A percentile compares a stretch with the other conserved stretches of the same genome.
Evolutionary conservation across 352 stramenopile species (phyloP).

Genomic region (Globisporangium nodosum): DNA sequence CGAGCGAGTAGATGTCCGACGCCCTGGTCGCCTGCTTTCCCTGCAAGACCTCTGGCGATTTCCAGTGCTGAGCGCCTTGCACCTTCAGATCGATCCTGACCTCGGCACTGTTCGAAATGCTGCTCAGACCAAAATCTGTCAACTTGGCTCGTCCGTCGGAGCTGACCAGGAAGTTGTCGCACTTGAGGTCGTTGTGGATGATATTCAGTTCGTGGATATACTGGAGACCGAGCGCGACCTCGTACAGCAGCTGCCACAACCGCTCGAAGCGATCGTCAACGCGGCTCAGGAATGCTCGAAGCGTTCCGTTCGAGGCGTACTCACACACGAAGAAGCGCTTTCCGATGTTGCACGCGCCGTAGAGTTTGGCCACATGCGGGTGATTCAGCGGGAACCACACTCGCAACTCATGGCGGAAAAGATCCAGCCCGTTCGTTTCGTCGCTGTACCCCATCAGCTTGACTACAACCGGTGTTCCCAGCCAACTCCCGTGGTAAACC

Average conservation of each 20-base stretch:
- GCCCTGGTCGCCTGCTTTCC: slow-evolving; percentile 3
- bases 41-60: slow-evolving; percentile 7
- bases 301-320: slow-evolving; percentile 14
- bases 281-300: slow-evolving; percentile 2
- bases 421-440: slow-evolving; percentile 6
- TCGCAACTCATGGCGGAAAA: slow-evolving; percentile 12
- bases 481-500: slow-evolving; percentile 16
- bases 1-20: slow-evolving; percentile 18
- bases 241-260: slow-evolving; percentile 14
- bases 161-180: slow-evolving; percentile 66
- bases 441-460: slow-evolving; percentile 13
- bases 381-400: slow-evolving; percentile 20
- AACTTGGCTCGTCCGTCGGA: slow-evolving; percentile 15
- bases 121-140: slow-evolving; percentile 19
- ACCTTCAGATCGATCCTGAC: slow-evolving; percentile 7
- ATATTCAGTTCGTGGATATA: slow-evolving; percentile 48
- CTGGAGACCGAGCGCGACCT: slow-evolving; percentile 25
- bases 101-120: slow-evolving; percentile 8
- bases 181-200: slow-evolving; percentile 55
- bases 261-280: not conserved
- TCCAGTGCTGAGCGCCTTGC: slow-evolving; percentile 3
- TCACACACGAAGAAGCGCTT: slow-evolving; percentile 20
- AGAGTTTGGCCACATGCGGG: slow-evolving; percentile 18
- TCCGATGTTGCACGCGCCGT: slow-evolving; percentile 20
- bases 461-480: slow-evolving; percentile 9